phyloP scores from a whole-genome alignment of 2,329 filamentous ascomycete species.

The Aspergillus pseudotamarii region DNA sequence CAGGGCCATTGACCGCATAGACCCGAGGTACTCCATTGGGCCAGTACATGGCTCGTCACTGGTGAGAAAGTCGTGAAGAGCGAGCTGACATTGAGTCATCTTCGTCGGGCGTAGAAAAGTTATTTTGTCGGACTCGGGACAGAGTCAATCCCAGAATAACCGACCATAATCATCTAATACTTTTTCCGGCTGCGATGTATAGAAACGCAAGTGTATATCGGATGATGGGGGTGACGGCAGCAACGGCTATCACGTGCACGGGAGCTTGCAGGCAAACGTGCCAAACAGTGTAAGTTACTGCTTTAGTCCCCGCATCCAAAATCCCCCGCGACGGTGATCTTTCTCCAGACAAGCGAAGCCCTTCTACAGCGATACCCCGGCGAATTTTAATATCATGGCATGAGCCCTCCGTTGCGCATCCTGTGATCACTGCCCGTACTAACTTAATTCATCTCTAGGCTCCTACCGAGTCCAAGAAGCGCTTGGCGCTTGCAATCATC shows the following conservation, averaged over 20 bases:
- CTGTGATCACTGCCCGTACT: background rate
- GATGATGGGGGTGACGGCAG: slow-evolving; percentile 7
- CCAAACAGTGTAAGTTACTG: slow-evolving; percentile 22
- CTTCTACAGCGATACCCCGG: background rate
- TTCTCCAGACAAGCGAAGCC: background rate
- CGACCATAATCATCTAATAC: slow-evolving; percentile 26
- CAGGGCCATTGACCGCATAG: slow-evolving; percentile 51
- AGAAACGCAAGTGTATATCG: background rate
- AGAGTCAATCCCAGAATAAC: slow-evolving; percentile 20
- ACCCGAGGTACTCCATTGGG: slow-evolving; percentile 53
- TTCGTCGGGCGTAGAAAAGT: slow-evolving; percentile 26
- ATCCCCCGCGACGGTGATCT: slow-evolving; percentile 21
- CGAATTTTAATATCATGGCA: slow-evolving; percentile 24
- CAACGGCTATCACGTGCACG: slow-evolving; percentile 21
- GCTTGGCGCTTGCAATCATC: slow-evolving; percentile 94
- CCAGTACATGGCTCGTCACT: slow-evolving; percentile 51
- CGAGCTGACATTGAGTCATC: slow-evolving; percentile 44
- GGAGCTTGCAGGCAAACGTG: slow-evolving; percentile 15
- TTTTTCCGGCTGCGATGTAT: slow-evolving; percentile 9
- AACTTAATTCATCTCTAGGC: slow-evolving; percentile 29
- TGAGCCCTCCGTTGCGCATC: background rate
- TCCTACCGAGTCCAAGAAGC: slow-evolving; percentile 67
- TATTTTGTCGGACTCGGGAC: slow-evolving; percentile 27
- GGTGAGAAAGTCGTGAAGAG: slow-evolving; percentile 29
- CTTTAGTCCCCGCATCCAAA: slow-evolving; percentile 20